phyloP scores from a whole-genome alignment of 768 basidiomycete species.

The Strobilomyces confusus region DNA sequence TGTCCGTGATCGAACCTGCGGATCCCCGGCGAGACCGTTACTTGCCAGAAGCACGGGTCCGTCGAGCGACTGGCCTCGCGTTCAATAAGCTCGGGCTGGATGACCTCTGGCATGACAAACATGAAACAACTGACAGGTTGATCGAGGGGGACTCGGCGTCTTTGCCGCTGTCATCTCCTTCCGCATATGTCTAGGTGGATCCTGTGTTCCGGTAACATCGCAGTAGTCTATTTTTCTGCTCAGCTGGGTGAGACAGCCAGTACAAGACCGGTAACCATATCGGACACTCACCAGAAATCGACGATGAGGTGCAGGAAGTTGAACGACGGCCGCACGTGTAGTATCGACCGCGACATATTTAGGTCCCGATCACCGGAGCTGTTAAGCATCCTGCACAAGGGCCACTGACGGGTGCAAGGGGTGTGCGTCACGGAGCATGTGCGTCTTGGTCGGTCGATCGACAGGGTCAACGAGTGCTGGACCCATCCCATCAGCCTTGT shows the following conservation, averaged over 20 bases:
- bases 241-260: constrained; percentile 5
- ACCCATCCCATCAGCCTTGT: too few species aligned
- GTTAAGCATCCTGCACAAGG: background rate
- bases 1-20: background rate
- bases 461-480: background rate
- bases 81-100: constrained; percentile 5
- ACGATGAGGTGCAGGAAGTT: background rate
- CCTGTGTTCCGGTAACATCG: constrained; percentile 38
- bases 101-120: constrained; percentile 24
- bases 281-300: constrained; percentile 3
- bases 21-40: background rate
- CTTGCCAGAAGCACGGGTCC: background rate
- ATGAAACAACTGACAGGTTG: constrained; percentile 43
- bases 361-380: background rate
- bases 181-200: constrained; percentile 36
- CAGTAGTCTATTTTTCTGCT: constrained; percentile 26
- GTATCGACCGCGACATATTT: background rate
- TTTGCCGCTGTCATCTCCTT: constrained; percentile 19
- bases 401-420: background rate
- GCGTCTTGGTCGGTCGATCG: too few species aligned
- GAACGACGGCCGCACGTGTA: background rate
- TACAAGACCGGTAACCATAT: constrained; percentile 3
- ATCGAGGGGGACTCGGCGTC: constrained; percentile 36
- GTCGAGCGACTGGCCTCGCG: constrained; percentile 4
- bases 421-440: background rate